A percentile compares a stretch with the other conserved stretches of the same genome.
Conservation (phyloP, 2,329 filamentous ascomycete genomes). For the Pseudomassariella vexata region DNA sequence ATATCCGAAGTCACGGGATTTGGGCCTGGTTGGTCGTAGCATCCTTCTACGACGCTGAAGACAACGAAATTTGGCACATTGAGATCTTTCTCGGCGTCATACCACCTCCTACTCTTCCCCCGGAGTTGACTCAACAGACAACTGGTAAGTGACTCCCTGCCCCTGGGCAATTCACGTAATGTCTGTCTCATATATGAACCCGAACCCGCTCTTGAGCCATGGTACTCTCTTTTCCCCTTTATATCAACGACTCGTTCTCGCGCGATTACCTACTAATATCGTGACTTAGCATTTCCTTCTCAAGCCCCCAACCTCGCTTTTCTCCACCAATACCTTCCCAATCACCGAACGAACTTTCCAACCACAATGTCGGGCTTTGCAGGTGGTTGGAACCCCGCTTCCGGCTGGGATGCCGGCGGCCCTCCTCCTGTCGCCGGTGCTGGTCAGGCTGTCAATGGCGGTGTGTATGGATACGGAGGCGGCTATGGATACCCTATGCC, state of each 20-base stretch:
- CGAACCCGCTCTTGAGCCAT: too few relatives aligned
- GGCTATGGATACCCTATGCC: slow-evolving; percentile 10
- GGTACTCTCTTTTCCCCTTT: too few relatives aligned
- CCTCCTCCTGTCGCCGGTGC: neutral
- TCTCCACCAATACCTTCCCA: too few relatives aligned
- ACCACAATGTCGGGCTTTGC: slow-evolving; percentile 5
- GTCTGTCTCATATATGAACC: too few relatives aligned
- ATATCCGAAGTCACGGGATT: slow-evolving; percentile 22
- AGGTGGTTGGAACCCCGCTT: slow-evolving; percentile 26
- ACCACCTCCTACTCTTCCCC: neutral
- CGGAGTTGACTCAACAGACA: slow-evolving; percentile 1
- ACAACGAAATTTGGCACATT: slow-evolving; percentile 38
- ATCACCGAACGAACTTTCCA: too few relatives aligned
- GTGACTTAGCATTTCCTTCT: too few relatives aligned
- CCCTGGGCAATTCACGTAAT: too few relatives aligned
- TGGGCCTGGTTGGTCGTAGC: slow-evolving; percentile 44
- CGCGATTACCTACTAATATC: too few relatives aligned
- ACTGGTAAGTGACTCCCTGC: slow-evolving; percentile 6
- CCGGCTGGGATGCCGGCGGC: slow-evolving; percentile 29
- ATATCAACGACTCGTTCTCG: too few relatives aligned
- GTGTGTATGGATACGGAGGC: neutral
- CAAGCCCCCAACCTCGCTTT: too few relatives aligned
- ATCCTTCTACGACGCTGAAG: slow-evolving; percentile 38
- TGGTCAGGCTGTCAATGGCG: neutral
- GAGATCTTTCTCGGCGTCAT: slow-evolving; percentile 32